A percentile compares a stretch with the other conserved stretches of the same genome.
Conservation (phyloP, 2,329 filamentous ascomycete species). For the Colletotrichum higginsianum region DNA sequence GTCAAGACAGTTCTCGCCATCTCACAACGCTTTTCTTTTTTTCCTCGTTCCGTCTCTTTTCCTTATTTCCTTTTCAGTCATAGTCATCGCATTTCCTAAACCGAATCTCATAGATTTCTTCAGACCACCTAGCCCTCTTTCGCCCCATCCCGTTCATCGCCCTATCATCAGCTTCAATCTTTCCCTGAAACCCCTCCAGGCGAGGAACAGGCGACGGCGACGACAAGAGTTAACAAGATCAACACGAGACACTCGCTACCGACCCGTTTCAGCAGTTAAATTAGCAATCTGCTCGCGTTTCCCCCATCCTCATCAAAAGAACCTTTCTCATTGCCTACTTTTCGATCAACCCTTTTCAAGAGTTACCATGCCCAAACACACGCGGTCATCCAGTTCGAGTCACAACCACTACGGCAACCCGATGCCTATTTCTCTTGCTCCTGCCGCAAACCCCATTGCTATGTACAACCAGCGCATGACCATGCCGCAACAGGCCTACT, state of each 20-base stretch:
- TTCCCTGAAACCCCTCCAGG: constrained; percentile 40
- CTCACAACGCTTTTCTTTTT: constrained; percentile 46
- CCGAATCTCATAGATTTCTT: constrained; percentile 36
- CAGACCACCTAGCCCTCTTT: constrained; percentile 32
- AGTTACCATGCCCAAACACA: constrained; percentile 62
- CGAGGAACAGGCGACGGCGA: constrained; percentile 26
- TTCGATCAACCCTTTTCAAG: constrained; percentile 41
- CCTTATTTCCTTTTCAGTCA: constrained; percentile 45
- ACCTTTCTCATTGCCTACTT: constrained; percentile 39
- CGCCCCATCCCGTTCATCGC: constrained; percentile 8
- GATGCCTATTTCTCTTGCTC: constrained; percentile 58
- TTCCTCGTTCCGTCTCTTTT: constrained; percentile 45
- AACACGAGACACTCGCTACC: constrained; percentile 34
- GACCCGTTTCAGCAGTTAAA: constrained; percentile 29
- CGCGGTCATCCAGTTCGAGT: constrained; percentile 56
- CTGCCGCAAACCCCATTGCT: constrained; percentile 55
- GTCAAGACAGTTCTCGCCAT: constrained; percentile 43
- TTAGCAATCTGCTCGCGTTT: constrained; percentile 39
- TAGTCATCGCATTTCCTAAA: constrained; percentile 39
- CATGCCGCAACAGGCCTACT: constrained; percentile 57
- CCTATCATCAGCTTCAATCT: constrained; percentile 7
- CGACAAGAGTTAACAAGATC: background rate
- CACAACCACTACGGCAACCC: constrained; percentile 53
- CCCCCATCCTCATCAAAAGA: constrained; percentile 39
- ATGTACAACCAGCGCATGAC: constrained; percentile 60